phyloP scores from a whole-genome alignment of 345 rosid species.

The Ceriops tagal region DNA sequence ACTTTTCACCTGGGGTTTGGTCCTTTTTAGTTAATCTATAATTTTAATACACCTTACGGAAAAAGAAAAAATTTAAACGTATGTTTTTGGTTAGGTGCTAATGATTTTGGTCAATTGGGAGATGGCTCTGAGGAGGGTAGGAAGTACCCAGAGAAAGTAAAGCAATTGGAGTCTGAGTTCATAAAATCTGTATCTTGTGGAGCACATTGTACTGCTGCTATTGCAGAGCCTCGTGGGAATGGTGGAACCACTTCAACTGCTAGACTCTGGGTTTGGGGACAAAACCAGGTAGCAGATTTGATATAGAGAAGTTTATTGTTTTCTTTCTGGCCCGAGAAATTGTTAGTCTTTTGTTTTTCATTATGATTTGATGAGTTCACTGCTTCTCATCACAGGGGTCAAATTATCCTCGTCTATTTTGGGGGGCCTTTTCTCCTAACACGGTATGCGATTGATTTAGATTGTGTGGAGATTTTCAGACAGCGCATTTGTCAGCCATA shows the following conservation, averaged over 20 bases:
- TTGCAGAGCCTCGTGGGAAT: slow-evolving; percentile 73
- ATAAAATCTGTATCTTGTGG: slow-evolving; percentile 92
- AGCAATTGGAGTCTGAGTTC: slow-evolving; percentile 71
- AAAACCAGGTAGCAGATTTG: slow-evolving; percentile 64
- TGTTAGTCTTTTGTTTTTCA: neutral
- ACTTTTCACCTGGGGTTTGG: slow-evolving; percentile 92
- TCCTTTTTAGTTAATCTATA: slow-evolving; percentile 13
- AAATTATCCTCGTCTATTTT: slow-evolving; percentile 70
- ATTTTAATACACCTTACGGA: neutral
- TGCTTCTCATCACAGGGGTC: slow-evolving; percentile 60
- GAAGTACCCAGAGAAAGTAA: slow-evolving; percentile 77
- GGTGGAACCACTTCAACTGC: slow-evolving; percentile 60
- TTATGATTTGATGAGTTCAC: neutral
- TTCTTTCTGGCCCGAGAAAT: neutral
- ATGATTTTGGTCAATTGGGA: slow-evolving; percentile 96
- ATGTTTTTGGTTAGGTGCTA: slow-evolving; percentile 52
- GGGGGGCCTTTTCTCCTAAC: slow-evolving; percentile 75
- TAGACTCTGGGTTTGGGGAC: slow-evolving; percentile 99
- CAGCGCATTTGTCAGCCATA: neutral
- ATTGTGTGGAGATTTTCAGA: neutral
- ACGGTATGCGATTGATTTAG: slow-evolving; percentile 38
- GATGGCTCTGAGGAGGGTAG: slow-evolving; percentile 89
- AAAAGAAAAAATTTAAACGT: neutral
- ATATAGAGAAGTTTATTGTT: neutral
- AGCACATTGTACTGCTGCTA: slow-evolving; percentile 86